Evolutionary conservation across 805 yeast genomes (phyloP).

Genomic region (Ogataea allantospora): DNA sequence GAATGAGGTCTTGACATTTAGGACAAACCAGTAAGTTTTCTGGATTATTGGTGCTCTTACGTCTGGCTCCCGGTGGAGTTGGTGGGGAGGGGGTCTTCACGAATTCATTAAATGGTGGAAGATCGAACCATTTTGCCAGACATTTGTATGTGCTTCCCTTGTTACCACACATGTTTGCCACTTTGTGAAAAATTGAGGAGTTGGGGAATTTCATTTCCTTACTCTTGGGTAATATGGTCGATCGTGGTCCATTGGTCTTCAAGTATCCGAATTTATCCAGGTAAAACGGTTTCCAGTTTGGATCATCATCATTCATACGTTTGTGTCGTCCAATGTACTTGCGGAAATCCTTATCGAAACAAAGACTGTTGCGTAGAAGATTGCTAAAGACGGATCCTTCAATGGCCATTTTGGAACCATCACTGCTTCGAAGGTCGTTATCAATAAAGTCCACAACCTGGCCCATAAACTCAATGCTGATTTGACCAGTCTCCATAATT

Average conservation of each 20-base stretch:
- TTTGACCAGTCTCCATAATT: constrained; percentile 20
- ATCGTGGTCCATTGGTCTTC: constrained; percentile 12
- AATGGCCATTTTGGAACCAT: constrained; percentile 24
- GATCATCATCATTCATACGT: constrained; percentile 10
- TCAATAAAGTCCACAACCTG: constrained; percentile 30
- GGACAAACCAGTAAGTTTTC: constrained; percentile 34
- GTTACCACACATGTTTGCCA: constrained; percentile 26
- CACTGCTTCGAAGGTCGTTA: constrained; percentile 28
- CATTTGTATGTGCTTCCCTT: constrained; percentile 28
- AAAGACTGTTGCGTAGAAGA: constrained; percentile 28
- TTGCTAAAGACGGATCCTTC: constrained; percentile 33
- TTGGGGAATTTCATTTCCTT: constrained; percentile 31
- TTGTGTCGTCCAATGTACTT: constrained; percentile 27
- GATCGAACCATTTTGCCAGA: constrained; percentile 35
- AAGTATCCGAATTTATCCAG: constrained; percentile 31
- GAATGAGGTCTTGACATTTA: constrained; percentile 28
- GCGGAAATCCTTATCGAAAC: constrained; percentile 27
- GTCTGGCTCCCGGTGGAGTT: constrained; percentile 32
- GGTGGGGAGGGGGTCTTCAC: constrained; percentile 34
- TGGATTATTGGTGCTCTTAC: constrained; percentile 29
- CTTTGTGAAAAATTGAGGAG: constrained; percentile 30
- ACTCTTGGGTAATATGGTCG: constrained; percentile 5
- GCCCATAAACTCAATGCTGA: constrained; percentile 27
- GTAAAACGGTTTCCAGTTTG: constrained; percentile 30
- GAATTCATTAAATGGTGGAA: constrained; percentile 37